Percentiles rank a stretch among this genome's conserved stretches.
Evolutionary conservation across 371 early-diverging fungal genomes (phyloP).

Genomic region (Dinochytrium kinnereticum): DNA sequence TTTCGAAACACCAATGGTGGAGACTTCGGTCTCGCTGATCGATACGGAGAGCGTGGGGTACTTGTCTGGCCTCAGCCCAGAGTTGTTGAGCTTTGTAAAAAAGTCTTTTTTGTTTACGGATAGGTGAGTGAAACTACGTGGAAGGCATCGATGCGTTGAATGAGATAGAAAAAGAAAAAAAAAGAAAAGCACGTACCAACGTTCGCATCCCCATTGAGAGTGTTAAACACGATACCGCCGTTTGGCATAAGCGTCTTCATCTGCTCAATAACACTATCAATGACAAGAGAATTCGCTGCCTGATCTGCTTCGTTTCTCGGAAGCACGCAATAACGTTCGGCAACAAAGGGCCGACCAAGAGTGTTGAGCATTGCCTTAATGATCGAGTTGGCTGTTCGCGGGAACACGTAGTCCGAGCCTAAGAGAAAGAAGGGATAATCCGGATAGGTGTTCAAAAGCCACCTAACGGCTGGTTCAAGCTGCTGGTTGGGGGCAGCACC

Average conservation of each 20-base stretch:
- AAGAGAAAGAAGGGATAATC: slow-evolving; percentile 11
- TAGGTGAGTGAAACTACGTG: not conserved
- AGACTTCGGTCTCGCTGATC: slow-evolving; percentile 20
- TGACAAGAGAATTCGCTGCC: not conserved
- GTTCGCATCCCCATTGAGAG: slow-evolving; percentile 22
- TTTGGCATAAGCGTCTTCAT: not conserved
- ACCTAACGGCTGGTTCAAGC: slow-evolving; percentile 18
- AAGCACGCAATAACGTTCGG: slow-evolving; percentile 13
- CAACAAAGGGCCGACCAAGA: not conserved
- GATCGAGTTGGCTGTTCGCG: slow-evolving; percentile 21
- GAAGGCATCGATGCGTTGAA: too few relatives aligned
- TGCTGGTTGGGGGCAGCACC: slow-evolving; percentile 24
- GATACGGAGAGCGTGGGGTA: slow-evolving; percentile 19
- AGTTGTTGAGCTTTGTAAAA: slow-evolving; percentile 1
- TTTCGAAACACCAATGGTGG: slow-evolving; percentile 13
- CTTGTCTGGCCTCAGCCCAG: slow-evolving; percentile 8
- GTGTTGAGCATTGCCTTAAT: slow-evolving; percentile 21
- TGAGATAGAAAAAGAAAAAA: not conserved
- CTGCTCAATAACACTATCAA: slow-evolving; percentile 7
- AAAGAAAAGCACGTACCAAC: slow-evolving; percentile 8
- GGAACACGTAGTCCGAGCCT: slow-evolving; percentile 25
- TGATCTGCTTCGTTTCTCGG: slow-evolving; percentile 6
- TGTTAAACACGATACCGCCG: slow-evolving; percentile 18
- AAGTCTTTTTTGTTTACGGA: not conserved
- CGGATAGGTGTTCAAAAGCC: slow-evolving; percentile 15